Evolutionary conservation across 1,284 basidiomycete species (phyloP), one percentile per base, ranked within the genome.

Genomic region (Cyathus pygmaeus): DNA sequence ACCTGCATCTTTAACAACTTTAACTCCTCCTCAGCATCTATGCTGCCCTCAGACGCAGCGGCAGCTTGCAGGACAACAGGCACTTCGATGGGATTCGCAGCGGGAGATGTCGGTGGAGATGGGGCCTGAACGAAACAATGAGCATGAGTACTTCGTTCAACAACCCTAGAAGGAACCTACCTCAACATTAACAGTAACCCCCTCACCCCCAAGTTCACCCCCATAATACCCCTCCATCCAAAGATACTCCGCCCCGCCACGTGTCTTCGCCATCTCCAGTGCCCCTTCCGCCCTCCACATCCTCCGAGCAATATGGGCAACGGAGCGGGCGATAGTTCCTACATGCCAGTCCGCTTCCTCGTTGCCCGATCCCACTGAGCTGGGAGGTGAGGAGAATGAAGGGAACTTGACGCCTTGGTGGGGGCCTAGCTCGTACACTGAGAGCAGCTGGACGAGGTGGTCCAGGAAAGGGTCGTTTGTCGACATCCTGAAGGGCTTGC

Each of bases 1-100:
- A 36, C 33, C 79, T 96, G 94, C 23, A 92, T 92, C 77, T 95
- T 94, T 57, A 96, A 85, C 54, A 95, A 77, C 67, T 87, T 86
- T 55, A 95, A 83, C 76, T 96, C 94, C 77, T 95, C 90, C 30
- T 91, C 87, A 2, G 91, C 89, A 60, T 83, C 85, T 81, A 89
- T 85, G 31, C 87, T 87, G 66, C 82, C 83, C 73, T 90, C 88
- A 63, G 84, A 86, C 2, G 85, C 86, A 11, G 87, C 87, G n/a
- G 83, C 81, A 10, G 84, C 84, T 53, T 88, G 79, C 3, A 86
- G 85, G 52, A 86, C 86, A 62, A 85, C 83, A 23, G 86, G 85
- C n/a, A n/a, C n/a, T n/a, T n/a, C n/a, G n/a, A n/a, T n/a, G n/a
- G n/a, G n/a, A n/a, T n/a, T n/a, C n/a, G n/a, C n/a, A n/a, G n/a